These are phyloP conservation scores for Starmerella bombicola DNA, from an alignment of 805 yeast species.

Conservation along the genomic window DNA sequence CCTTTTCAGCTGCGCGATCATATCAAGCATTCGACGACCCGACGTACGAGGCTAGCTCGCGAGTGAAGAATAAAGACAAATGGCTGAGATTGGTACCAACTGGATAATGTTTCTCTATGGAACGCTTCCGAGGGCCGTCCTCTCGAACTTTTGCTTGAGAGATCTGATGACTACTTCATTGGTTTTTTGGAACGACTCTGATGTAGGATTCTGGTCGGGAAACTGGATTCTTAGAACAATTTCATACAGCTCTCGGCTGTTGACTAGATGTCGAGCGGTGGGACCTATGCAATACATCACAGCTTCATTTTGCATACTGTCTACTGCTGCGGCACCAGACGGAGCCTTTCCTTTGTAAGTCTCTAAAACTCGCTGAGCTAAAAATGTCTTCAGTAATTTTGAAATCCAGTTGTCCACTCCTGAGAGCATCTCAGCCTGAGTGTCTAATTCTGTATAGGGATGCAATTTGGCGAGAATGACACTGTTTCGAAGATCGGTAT, in stretches of 20 bases:
- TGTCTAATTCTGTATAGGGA: too few relatives aligned
- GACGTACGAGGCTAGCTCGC: too few relatives aligned
- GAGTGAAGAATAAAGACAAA: too few relatives aligned
- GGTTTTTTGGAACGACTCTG: not conserved
- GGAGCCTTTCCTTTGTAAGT: too few relatives aligned
- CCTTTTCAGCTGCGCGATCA: conserved; percentile 2
- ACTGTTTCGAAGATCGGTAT: not conserved
- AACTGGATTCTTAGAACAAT: conserved; percentile 5
- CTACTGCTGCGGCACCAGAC: too few relatives aligned
- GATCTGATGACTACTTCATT: not conserved
- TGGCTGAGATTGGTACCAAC: too few relatives aligned
- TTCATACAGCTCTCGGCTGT: not conserved
- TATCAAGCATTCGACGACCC: not conserved
- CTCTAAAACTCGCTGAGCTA: too few relatives aligned
- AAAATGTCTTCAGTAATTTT: too few relatives aligned
- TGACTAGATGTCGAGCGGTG: not conserved
- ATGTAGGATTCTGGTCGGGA: not conserved
- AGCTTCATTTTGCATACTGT: too few relatives aligned
- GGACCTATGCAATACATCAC: conserved; percentile 10
- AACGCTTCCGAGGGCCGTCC: not conserved
- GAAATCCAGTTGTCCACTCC: too few relatives aligned
- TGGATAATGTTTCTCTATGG: not conserved
- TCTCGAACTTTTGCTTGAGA: not conserved
- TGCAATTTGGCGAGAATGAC: not conserved
- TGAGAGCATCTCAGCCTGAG: too few relatives aligned